Conservation (phyloP, 1,284 basidiomycete genomes). For the Trametes versicolor region DNA sequence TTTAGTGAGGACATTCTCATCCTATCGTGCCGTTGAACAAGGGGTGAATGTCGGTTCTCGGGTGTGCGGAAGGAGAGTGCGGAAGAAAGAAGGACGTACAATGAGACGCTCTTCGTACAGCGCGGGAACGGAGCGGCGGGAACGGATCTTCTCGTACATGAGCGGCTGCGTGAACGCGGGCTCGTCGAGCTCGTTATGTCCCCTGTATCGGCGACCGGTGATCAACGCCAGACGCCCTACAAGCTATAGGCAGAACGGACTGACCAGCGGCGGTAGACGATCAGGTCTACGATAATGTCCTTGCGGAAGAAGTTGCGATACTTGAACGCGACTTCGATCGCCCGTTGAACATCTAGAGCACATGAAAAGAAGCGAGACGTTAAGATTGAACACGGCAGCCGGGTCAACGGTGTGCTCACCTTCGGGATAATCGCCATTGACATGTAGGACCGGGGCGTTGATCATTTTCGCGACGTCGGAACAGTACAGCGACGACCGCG, state of each 20-base stretch:
- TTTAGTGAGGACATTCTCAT: slow-evolving; percentile 62
- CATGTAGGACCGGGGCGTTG: slow-evolving; percentile 89
- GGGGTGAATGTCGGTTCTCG: slow-evolving; percentile 5
- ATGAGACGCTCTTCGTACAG: slow-evolving; percentile 84
- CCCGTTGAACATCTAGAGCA: slow-evolving; percentile 74
- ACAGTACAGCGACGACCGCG: slow-evolving; percentile 87
- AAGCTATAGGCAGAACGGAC: slow-evolving; percentile 33
- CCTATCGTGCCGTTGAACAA: slow-evolving; percentile 46
- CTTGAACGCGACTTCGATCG: slow-evolving; percentile 82
- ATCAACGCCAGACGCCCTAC: slow-evolving; percentile 8
- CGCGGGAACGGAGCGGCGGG: slow-evolving; percentile 79
- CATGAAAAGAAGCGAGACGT: slow-evolving; percentile 1
- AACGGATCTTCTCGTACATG: slow-evolving; percentile 89
- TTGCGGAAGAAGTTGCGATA: slow-evolving; percentile 88
- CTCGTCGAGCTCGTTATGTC: slow-evolving; percentile 92
- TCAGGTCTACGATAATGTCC: slow-evolving; percentile 88
- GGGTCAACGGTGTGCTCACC: slow-evolving; percentile 51
- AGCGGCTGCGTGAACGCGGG: slow-evolving; percentile 90
- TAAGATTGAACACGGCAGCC: not conserved
- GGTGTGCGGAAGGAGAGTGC: slow-evolving; percentile 5
- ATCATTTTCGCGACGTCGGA: slow-evolving; percentile 93
- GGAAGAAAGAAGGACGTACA: slow-evolving; percentile 51
- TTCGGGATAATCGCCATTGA: slow-evolving; percentile 92
- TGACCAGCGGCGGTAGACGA: slow-evolving; percentile 87
- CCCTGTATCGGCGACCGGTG: slow-evolving; percentile 48